Base-by-base conservation (phyloP, 1,284 basidiomycete genomes). In the Schizopora paradoxa region DNA sequence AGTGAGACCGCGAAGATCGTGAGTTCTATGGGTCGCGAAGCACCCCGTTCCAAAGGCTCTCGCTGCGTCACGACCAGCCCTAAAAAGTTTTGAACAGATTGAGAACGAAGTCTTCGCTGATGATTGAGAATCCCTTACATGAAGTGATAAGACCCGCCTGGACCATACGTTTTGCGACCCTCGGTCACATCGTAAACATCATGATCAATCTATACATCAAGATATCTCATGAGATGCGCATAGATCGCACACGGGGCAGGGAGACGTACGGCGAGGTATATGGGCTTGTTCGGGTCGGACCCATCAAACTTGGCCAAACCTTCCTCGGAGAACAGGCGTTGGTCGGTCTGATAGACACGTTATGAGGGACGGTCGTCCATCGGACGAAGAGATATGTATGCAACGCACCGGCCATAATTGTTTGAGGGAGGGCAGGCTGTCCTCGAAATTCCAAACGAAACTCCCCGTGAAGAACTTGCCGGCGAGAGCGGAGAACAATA, bases 41-140 rank as follows among this genome's bases (percentile, higher is more conserved):
- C 93, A 97, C 4, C 92, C 92, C 1, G 94, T 97, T 26, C 79
- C 88, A 65, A 90, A 97, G 0, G 92, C 86, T 55, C 93, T 72
- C 23, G 89, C 87, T 10, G 90, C 91, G 62, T 97, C 93, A 45
- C 75, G 67, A 6, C 93, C 93, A 45, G 89, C 82, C 71, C 91
- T 92, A 58, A 44, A 54, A 45, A 21, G 35, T 19, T 44, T 37
- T 31, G 42, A 42, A 22, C 14, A 39, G 7, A 16, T 28, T 11
- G 13, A 43, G 6, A 39, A 28, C 27, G 37, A n/a, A n/a, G n/a
- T n/a, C n/a, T n/a, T n/a, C n/a, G n/a, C n/a, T 52, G 29, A 48
- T 26, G 36, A 51, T 44, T 39, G 42, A 35, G 46, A 37, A 36
- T 41, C 43, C 72, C 82, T 55, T 59, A 91, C 88, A 94, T 81